These are phyloP conservation scores for Ustilago trichophora DNA, from an alignment of 1,284 basidiomycete genomes.

Conservation along the genomic window DNA sequence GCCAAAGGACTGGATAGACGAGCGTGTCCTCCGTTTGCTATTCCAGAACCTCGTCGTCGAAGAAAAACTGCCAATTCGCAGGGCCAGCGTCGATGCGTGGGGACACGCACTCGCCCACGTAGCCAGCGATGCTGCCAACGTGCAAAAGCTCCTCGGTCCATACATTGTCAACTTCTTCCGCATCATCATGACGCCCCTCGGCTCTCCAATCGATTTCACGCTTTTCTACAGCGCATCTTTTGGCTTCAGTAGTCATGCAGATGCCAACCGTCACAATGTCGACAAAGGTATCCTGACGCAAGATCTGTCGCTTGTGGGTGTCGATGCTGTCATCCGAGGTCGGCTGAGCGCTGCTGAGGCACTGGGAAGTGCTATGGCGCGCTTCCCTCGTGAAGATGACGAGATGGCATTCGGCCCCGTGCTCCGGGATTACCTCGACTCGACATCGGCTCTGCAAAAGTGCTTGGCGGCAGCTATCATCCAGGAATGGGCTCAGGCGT, in stretches of 20 bases:
- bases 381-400: conserved; percentile 71
- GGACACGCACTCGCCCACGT: conserved; percentile 72
- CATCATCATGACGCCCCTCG: conserved; percentile 89
- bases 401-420: conserved; percentile 70
- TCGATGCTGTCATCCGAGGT: conserved; percentile 82
- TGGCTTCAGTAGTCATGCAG: conserved; percentile 20
- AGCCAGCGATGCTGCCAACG: conserved; percentile 19
- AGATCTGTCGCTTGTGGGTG: conserved; percentile 83
- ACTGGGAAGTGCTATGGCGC: conserved; percentile 77
- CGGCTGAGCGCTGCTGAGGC: conserved; percentile 83
- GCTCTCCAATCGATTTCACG: conserved; percentile 78
- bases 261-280: conserved; percentile 77
- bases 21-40: conserved; percentile 81
- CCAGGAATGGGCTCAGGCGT: conserved; percentile 84
- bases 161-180: conserved; percentile 70
- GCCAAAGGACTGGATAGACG: conserved; percentile 82
- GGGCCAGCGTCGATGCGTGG: conserved; percentile 83
- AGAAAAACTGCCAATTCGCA: conserved; percentile 84
- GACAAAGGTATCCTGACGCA: conserved; percentile 95
- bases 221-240: conserved; percentile 73
- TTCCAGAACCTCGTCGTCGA: conserved; percentile 96
- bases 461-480: conserved; percentile 83
- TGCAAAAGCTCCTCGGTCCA: conserved; percentile 51
- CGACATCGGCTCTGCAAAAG: conserved; percentile 89
- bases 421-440: conserved; percentile 81